These are phyloP conservation scores for Cylindrotheca fusiformis DNA, from an alignment of 108 stramenopile genomes.

Conservation along the genomic window DNA sequence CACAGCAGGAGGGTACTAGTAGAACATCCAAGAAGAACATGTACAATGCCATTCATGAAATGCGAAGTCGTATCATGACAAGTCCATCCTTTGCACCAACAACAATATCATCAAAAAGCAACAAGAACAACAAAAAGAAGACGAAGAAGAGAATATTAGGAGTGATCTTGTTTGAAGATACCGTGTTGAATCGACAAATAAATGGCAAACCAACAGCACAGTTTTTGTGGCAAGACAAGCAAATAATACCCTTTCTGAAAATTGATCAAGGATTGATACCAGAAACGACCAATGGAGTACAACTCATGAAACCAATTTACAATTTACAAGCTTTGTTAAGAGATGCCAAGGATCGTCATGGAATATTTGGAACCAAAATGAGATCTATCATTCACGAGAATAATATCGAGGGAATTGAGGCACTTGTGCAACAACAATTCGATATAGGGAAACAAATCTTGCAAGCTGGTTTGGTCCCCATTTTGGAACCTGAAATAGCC, in stretches of 20 bases:
- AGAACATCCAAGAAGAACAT: too few species aligned
- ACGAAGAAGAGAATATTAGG: slow-evolving; percentile 65
- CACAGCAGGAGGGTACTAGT: slow-evolving; percentile 43
- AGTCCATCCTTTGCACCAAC: slow-evolving; percentile 38
- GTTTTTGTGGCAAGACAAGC: slow-evolving; percentile 72
- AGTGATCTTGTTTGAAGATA: slow-evolving; percentile 83
- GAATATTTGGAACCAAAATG: slow-evolving; percentile 86
- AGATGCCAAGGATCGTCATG: slow-evolving; percentile 43
- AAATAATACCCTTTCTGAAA: slow-evolving; percentile 75
- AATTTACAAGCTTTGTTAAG: slow-evolving; percentile 48
- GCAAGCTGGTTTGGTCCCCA: slow-evolving; percentile 61
- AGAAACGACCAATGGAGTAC: slow-evolving; percentile 62
- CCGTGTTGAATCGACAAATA: slow-evolving; percentile 66
- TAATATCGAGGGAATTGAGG: slow-evolving; percentile 66
- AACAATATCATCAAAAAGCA: too few species aligned
- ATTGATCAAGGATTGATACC: slow-evolving; percentile 66
- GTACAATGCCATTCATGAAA: slow-evolving; percentile 74
- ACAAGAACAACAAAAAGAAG: too few species aligned
- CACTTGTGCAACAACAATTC: slow-evolving; percentile 82
- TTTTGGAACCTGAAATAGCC: slow-evolving; percentile 82
- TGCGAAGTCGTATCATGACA: slow-evolving; percentile 74
- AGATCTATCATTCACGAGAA: slow-evolving; percentile 60
- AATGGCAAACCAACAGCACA: slow-evolving; percentile 54
- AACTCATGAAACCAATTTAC: slow-evolving; percentile 77
- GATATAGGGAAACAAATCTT: slow-evolving; percentile 67